A percentile compares a stretch with the other conserved stretches of the same genome.
Evolutionary conservation across 2,329 filamentous ascomycete species (phyloP).

Genomic region (Aspergillus sp.): DNA sequence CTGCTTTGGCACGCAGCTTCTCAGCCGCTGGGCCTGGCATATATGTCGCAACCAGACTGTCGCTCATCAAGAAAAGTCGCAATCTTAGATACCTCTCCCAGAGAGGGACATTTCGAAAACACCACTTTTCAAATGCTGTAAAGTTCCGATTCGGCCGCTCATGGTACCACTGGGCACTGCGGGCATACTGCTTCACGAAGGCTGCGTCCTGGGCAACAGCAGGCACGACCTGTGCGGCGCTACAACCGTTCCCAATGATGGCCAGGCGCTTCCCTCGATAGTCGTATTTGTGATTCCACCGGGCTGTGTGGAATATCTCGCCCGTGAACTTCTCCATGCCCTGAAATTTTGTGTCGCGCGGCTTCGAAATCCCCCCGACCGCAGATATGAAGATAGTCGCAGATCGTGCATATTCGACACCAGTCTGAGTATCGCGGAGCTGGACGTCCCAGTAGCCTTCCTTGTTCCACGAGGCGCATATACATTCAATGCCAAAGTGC

Average conservation of each 20-base stretch:
- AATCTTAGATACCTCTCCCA: constrained; percentile 21
- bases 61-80: constrained; percentile 19
- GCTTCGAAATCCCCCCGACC: constrained; percentile 28
- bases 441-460: constrained; percentile 8
- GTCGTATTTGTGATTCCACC: constrained; percentile 26
- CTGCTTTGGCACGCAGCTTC: constrained; percentile 11
- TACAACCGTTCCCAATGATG: constrained; percentile 35
- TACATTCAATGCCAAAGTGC: constrained; percentile 13
- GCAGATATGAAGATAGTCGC: constrained; percentile 22
- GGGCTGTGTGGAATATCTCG: constrained; percentile 29
- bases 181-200: constrained; percentile 26
- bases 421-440: constrained; percentile 6
- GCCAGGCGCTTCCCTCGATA: constrained; percentile 27
- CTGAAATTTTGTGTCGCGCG: constrained; percentile 24
- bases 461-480: constrained; percentile 11
- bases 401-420: constrained; percentile 8
- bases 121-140: constrained; percentile 27
- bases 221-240: constrained; percentile 31
- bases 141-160: constrained; percentile 33
- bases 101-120: constrained; percentile 26
- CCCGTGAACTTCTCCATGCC: constrained; percentile 30
- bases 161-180: constrained; percentile 34
- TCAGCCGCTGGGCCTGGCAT: constrained; percentile 15
- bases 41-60: constrained; percentile 20
- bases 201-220: constrained; percentile 19